phyloP scores from a whole-genome alignment of 148 eudicot genomes.

The Camellia lanceoleosa region DNA sequence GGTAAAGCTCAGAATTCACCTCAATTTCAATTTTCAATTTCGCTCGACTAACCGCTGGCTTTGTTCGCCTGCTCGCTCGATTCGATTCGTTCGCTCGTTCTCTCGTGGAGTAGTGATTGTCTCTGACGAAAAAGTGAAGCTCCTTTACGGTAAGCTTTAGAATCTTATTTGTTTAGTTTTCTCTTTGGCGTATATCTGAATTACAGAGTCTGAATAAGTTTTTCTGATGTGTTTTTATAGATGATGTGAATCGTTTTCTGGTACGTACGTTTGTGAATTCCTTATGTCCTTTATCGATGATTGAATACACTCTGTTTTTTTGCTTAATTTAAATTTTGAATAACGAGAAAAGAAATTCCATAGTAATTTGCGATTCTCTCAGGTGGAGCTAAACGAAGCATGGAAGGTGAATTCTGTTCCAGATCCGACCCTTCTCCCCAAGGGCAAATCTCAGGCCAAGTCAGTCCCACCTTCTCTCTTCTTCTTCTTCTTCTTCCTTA shows the following conservation, averaged over 20 bases:
- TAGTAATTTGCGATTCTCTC: conserved; percentile 6
- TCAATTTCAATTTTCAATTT: not conserved
- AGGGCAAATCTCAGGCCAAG: conserved; percentile 88
- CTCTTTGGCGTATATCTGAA: not conserved
- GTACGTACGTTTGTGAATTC: conserved; percentile 27
- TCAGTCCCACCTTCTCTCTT: conserved; percentile 31
- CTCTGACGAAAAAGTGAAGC: conserved; percentile 84
- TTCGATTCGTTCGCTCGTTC: not conserved
- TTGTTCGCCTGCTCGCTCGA: too few relatives aligned
- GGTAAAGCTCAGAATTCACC: conserved; percentile 37
- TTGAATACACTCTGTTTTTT: not conserved
- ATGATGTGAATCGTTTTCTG: conserved; percentile 91
- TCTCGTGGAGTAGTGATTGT: conserved; percentile 74
- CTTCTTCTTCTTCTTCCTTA: not conserved
- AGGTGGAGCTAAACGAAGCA: conserved; percentile 84
- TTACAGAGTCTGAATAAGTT: not conserved
- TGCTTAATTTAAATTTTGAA: not conserved
- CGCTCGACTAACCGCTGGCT: not conserved
- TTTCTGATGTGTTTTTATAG: conserved; percentile 32
- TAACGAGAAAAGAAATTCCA: not conserved
- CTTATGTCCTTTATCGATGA: not conserved
- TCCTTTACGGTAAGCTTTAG: conserved; percentile 57
- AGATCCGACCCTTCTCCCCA: conserved; percentile 82
- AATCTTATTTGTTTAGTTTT: not conserved
- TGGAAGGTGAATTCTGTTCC: conserved; percentile 73